Base-by-base conservation (phyloP, 805 yeast genomes). In the Metschnikowia lunata region DNA sequence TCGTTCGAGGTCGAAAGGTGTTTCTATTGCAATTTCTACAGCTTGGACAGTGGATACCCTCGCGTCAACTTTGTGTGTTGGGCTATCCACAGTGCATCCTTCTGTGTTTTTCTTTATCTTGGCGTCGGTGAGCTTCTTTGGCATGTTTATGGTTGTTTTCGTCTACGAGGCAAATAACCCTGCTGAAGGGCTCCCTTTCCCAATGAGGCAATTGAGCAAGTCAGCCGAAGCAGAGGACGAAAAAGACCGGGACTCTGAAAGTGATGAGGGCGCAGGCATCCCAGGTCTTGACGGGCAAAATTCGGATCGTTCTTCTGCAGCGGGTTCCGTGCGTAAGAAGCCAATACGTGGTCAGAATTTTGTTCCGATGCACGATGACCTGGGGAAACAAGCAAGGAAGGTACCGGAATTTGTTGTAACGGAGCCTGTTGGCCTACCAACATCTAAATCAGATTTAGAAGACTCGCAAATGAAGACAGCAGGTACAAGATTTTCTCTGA, bases 1-100 rank as follows among this genome's bases (percentile, higher is more conserved):
- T 1, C 59, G 60, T 26, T 71, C 75, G 1, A 71, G 77, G 47
- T 60, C 74, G 2, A 38, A 37, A 28, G 52, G 54, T 5, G 41
- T 45, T 7, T 42, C 52, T 4, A 28, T 46, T 6, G 54, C 52
- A 7, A 11, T 44, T 15, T 48, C 45, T 8, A 39, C 50, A 11
- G 46, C 50, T 11, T 43, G 47, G 45, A 47, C 41, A 23, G 33
- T 37, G 26, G 41, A 33, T 30, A 40, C 45, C 7, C 28, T 39
- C 5, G 47, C 42, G 8, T 39, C 43, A 9, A 26, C 43, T 3
- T 15, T 39, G 30, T 18, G 40, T 11, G 39, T 39, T 6, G 47
- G 40, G 33, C 38, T 39, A 9, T 34, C 47, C 7, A 23, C 28
- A 2, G 11, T 44, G 8, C 36, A 37, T 26, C 47, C 47, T 14